phyloP scores from a whole-genome alignment of 2,329 filamentous ascomycete species.

The Trichoderma citrinoviride region DNA sequence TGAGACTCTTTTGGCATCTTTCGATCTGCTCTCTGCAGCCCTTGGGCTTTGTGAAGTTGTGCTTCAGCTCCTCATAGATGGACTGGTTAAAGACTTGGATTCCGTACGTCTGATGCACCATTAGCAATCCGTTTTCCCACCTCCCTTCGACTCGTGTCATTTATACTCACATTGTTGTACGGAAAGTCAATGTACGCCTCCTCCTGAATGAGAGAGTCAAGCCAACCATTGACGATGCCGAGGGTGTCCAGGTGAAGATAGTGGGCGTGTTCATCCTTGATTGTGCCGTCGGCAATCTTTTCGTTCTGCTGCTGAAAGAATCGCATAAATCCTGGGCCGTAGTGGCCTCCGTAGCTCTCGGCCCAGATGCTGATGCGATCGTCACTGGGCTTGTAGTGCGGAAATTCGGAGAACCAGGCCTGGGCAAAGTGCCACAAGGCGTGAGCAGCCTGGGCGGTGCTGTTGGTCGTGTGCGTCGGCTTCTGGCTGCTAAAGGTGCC shows the following conservation, averaged over 20 bases:
- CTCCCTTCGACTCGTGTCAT: too few relatives aligned
- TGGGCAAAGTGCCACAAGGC: constrained; percentile 67
- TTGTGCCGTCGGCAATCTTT: constrained; percentile 35
- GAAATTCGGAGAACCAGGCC: constrained; percentile 56
- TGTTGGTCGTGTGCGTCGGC: constrained; percentile 41
- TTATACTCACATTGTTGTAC: constrained; percentile 54
- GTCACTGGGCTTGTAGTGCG: constrained; percentile 53
- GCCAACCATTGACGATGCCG: constrained; percentile 67
- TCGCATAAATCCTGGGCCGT: constrained; percentile 61
- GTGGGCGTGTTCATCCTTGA: constrained; percentile 44
- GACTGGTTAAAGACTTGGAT: constrained; percentile 56
- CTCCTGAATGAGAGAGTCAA: constrained; percentile 62
- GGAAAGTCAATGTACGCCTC: constrained; percentile 56
- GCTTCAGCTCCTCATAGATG: constrained; percentile 30
- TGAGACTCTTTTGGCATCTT: constrained; percentile 49
- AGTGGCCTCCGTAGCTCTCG: constrained; percentile 69
- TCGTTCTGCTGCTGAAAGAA: constrained; percentile 62
- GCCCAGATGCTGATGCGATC: constrained; percentile 63
- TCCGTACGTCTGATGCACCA: constrained; percentile 47
- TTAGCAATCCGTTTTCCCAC: too few relatives aligned
- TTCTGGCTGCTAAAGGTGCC: constrained; percentile 37
- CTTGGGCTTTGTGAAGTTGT: constrained; percentile 32
- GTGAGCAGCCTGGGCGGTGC: constrained; percentile 52
- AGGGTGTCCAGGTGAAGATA: constrained; percentile 56
- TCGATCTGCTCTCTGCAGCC: constrained; percentile 56